These are phyloP conservation scores for Caloboletus firmus DNA, from an alignment of 1,284 basidiomycete species.

Conservation along the genomic window DNA sequence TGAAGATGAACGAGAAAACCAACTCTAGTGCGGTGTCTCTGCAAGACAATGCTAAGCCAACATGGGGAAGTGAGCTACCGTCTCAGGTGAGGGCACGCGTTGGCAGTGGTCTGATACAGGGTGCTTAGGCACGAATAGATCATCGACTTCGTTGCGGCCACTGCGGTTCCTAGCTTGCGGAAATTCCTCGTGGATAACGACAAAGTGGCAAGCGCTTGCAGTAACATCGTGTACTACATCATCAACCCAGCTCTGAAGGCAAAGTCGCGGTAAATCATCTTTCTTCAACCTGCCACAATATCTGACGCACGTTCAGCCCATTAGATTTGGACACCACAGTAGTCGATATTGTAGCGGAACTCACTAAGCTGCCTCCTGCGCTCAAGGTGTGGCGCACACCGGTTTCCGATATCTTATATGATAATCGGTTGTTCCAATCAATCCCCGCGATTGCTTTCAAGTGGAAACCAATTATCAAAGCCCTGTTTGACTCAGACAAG, in stretches of 20 bases:
- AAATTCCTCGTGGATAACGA: conserved; percentile 85
- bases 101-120: background rate
- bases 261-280: conserved; percentile 54
- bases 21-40: conserved; percentile 45
- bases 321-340: conserved; percentile 69
- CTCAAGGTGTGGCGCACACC: conserved; percentile 84
- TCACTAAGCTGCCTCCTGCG: conserved; percentile 77
- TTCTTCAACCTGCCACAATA: background rate
- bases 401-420: conserved; percentile 81
- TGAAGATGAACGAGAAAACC: conserved; percentile 57
- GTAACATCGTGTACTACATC: conserved; percentile 85
- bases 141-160: conserved; percentile 69
- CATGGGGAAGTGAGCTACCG: conserved; percentile 47
- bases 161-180: conserved; percentile 75
- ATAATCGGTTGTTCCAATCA: conserved; percentile 85
- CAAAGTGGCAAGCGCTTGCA: conserved; percentile 75
- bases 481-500: conserved; percentile 85
- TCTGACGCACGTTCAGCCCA: conserved; percentile 45
- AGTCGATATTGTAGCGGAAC: conserved; percentile 71
- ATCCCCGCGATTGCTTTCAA: conserved; percentile 52
- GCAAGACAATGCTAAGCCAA: conserved; percentile 44
- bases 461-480: conserved; percentile 82
- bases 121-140: conserved; percentile 47
- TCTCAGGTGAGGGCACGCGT: conserved; percentile 45
- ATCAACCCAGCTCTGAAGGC: conserved; percentile 79